Evolutionary conservation across 257 asterid genomes (phyloP).

Genomic region (Lycium barbarum): DNA sequence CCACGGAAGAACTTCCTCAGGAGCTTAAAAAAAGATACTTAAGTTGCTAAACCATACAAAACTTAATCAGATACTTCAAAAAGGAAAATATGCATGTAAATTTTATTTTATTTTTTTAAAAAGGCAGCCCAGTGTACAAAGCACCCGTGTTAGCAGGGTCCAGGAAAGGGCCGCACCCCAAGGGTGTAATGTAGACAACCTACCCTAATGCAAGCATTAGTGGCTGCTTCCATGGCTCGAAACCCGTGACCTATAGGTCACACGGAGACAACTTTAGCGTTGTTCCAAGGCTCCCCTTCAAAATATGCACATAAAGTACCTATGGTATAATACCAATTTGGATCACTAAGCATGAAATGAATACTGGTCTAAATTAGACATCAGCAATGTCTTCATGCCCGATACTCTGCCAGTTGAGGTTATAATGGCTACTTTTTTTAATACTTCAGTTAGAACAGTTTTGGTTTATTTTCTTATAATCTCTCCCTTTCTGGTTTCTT

Average conservation of each 20-base stretch:
- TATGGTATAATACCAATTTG: background rate
- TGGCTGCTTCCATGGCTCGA: no score
- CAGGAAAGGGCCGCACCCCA: no score
- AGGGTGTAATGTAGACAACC: no score
- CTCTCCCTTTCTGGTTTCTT: constrained; percentile 21
- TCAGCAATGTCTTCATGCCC: constrained; percentile 2
- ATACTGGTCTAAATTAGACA: background rate
- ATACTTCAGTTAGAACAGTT: constrained; percentile 3
- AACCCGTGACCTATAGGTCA: no score
- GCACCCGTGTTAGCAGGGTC: no score
- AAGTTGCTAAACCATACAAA: constrained; percentile 11
- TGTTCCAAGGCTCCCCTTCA: background rate
- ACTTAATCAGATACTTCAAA: constrained; percentile 16
- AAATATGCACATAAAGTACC: background rate
- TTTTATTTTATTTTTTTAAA: no score
- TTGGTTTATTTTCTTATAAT: background rate
- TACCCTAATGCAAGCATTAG: no score
- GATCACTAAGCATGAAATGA: constrained; percentile 5
- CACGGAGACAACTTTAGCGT: no score
- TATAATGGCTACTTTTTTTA: background rate
- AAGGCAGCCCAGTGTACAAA: no score
- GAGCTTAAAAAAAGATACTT: constrained; percentile 1
- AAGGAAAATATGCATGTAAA: background rate
- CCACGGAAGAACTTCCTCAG: constrained; percentile 4
- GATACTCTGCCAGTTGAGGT: background rate